A percentile compares a stretch with the other conserved stretches of the same genome.
These are phyloP conservation scores for Yarrowia sp. DNA, from an alignment of 805 yeast species.

Conservation along the genomic window DNA sequence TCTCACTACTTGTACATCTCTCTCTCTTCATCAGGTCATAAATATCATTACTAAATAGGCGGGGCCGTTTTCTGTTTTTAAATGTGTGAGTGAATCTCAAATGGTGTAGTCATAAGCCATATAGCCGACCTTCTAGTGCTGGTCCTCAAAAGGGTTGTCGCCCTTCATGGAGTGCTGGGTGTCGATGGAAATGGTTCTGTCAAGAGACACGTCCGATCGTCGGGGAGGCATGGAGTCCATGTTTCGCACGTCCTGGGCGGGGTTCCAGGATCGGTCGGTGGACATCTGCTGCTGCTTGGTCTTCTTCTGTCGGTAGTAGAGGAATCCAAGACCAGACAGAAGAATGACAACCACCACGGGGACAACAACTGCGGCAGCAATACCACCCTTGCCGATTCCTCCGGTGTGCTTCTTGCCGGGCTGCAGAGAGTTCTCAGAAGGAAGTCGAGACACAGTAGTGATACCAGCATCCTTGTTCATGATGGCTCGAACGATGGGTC, in stretches of 20 bases:
- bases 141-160: slow-evolving; percentile 27
- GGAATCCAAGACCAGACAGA: slow-evolving; percentile 46
- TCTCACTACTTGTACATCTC: no score
- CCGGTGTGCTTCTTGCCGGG: slow-evolving; percentile 43
- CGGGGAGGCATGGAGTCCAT: slow-evolving; percentile 34
- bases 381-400: slow-evolving; percentile 44
- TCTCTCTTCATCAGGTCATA: neutral
- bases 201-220: slow-evolving; percentile 35
- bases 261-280: slow-evolving; percentile 31
- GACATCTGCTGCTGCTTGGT: slow-evolving; percentile 8
- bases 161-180: slow-evolving; percentile 37
- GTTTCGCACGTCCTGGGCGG: slow-evolving; percentile 37
- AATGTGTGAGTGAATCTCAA: slow-evolving; percentile 26
- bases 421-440: slow-evolving; percentile 52
- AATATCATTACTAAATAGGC: slow-evolving; percentile 16
- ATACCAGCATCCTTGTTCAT: slow-evolving; percentile 48
- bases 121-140: neutral
- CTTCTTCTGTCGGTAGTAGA: slow-evolving; percentile 49
- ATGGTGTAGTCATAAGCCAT: slow-evolving; percentile 14
- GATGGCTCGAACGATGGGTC: slow-evolving; percentile 54
- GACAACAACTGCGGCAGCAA: slow-evolving; percentile 55
- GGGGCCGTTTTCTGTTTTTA: neutral
- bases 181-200: slow-evolving; percentile 31
- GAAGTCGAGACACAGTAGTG: slow-evolving; percentile 51
- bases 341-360: slow-evolving; percentile 52